Base-by-base conservation (phyloP, 1,139 yeast genomes). In the Candida frijolesensis region DNA sequence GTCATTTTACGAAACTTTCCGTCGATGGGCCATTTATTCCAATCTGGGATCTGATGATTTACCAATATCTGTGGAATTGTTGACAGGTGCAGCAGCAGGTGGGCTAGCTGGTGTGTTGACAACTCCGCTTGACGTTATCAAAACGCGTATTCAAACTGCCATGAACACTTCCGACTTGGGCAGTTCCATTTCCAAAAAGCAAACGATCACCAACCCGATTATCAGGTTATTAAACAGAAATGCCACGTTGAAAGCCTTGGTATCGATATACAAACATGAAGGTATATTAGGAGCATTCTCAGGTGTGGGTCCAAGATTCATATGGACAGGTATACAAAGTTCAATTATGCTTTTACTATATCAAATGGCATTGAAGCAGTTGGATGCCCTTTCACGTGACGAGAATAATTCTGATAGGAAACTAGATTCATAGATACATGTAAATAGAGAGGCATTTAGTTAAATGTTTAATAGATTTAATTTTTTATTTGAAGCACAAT, bases 251-350 rank as follows among this genome's bases (percentile, higher is more conserved):
- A 73, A 72, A 48, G 92, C 96, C 12, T 70, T 94, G 48, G 64
- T 67, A n/a, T 78, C 82, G 10, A 87, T 94, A 5, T 88, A 86
- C 63, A 78, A 70, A 51, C 74, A 78, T 29, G 97, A 94, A 65
- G 98, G 99, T 1, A 51, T 87, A 0, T 57, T 80, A 1, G 97
- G 97, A 0, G 75, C 90, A 45, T 92, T 94, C 68, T 83, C 94
- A 35, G 99, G 99, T 1, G 97, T 95, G 10, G 97, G 97, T 0
- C 99, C 99, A 0, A 76, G 99, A 55, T 85, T 92, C 57, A 89
- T 94, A 8, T 94, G 99, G 99, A 92, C 99, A 0, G 90, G 96
- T 56, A 78, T 92, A 14, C 99, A 94, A 67, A 89, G 97, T 67
- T 89, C 97, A 55, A 87, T 94, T 51, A 94, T 95, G 99, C 77